Evolutionary conservation across 768 basidiomycete species (phyloP).

Genomic region (Mycena belliarum): DNA sequence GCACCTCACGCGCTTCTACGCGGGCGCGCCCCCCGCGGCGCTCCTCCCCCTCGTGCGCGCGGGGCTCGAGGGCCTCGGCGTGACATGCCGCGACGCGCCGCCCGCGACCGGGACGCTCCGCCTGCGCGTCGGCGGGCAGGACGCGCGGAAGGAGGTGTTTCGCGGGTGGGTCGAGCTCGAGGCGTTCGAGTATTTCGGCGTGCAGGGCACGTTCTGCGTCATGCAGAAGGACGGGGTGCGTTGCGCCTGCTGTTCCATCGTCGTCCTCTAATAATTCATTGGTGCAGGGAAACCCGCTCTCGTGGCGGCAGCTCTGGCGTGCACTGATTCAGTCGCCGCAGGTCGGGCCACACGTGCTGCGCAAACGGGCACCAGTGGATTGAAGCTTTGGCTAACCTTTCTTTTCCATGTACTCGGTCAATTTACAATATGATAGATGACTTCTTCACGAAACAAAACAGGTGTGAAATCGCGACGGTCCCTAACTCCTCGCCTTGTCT

Average conservation of each 20-base stretch:
- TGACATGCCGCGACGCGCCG: no score
- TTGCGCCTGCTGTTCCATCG: conserved; percentile 3
- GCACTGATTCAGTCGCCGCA: not conserved
- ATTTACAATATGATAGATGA: no score
- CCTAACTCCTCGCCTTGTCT: no score
- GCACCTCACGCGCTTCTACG: conserved; percentile 82
- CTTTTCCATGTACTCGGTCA: no score
- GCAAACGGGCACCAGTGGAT: not conserved
- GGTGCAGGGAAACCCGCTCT: no score
- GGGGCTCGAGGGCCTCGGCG: no score
- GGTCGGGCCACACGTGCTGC: not conserved
- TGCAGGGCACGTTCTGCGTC: conserved; percentile 63
- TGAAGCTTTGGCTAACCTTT: no score
- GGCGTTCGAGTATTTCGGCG: conserved; percentile 48
- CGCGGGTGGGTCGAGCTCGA: conserved; percentile 81
- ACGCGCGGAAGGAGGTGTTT: conserved; percentile 61
- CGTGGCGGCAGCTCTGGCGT: no score
- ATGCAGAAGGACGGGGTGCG: conserved; percentile 70
- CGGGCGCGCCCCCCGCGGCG: conserved; percentile 51
- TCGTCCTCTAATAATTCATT: no score
- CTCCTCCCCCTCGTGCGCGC: conserved; percentile 50
- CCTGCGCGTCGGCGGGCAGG: conserved; percentile 60
- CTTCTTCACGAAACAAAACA: no score
- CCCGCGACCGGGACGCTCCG: no score
- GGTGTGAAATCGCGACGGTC: no score